Conservation (phyloP, 2,329 filamentous ascomycete genomes). For the Botrytis squamosa region DNA sequence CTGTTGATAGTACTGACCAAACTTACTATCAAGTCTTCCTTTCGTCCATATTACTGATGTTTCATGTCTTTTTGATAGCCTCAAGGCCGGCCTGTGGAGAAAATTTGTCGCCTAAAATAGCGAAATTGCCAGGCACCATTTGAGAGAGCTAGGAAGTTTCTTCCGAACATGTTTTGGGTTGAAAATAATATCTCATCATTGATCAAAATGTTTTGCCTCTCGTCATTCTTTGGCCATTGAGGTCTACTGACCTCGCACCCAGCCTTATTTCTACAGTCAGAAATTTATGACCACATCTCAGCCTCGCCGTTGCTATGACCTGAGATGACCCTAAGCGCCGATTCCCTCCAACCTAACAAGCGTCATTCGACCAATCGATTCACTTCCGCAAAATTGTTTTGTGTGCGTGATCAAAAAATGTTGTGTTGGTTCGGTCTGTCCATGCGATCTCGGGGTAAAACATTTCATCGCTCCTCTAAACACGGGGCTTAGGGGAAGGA, state of each 20-base stretch:
- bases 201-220: neutral
- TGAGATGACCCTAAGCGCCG: conserved; percentile 2
- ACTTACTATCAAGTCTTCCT: neutral
- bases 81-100: neutral
- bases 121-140: neutral
- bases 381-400: neutral
- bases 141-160: no score
- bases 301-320: conserved; percentile 6
- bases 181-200: neutral
- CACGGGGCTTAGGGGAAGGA: conserved; percentile 3
- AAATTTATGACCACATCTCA: neutral
- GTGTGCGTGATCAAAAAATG: neutral
- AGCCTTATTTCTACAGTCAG: conserved; percentile 7
- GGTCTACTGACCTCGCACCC: neutral
- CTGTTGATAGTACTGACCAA: neutral
- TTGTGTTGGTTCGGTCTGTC: neutral
- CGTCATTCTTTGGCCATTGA: neutral
- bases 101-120: neutral
- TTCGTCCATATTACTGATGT: neutral
- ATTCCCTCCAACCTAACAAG: neutral
- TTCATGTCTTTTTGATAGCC: neutral
- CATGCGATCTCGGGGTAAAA: neutral
- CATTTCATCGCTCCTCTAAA: neutral
- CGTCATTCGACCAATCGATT: neutral
- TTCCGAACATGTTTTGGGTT: neutral